Base-by-base conservation (phyloP, 1,284 basidiomycete species). In the Fomitopsis pinicola region DNA sequence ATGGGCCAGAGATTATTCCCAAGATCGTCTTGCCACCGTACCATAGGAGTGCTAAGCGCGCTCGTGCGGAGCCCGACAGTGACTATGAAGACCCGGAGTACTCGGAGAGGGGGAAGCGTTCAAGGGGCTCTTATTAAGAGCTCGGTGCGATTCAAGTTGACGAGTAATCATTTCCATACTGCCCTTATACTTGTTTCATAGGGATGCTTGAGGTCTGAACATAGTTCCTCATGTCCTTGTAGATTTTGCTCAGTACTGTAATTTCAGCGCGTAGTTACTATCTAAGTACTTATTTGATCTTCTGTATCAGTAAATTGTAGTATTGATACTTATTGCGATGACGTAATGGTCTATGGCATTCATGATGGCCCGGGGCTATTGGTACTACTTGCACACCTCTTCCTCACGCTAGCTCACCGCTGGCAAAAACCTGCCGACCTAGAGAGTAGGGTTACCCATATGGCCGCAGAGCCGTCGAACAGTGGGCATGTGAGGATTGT, bases 401-500 rank as follows among this genome's bases (percentile, higher is more conserved):
- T n/a, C 40, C 40, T 42, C 40, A 42, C 40, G 22, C 22, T 9
- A 15, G 40, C 40, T 42, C n/a, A 45, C 4, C 42, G 42, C n/a
- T 45, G n/a, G n/a, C n/a, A 42, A 45, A 54, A 40, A n/a, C 22
- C 10, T 36, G 28, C 28, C 26, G 8, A 30, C 59, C 10, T 40
- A 17, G 38, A 28, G 30, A 26, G 55, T n/a, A 48, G 22, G 42
- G 36, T 26, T 19, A 30, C 9, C 46, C 19, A 33, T 3, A 68
- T 67, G 65, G 57, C 59, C n/a, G 52, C 60, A 19, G 62, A 63
- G 5, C 45, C 22, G 40, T 44, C 42, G 7, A 59, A 63, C 2
- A 69, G 69, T 61, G 71, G 72, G 42, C 79, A 81, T 58, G 65
- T 87, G 53, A 77, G 85, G 62, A 69, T 86, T 45, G 81, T 82